phyloP scores from a whole-genome alignment of 768 basidiomycete genomes.

The Dioszegia aurantiaca region DNA sequence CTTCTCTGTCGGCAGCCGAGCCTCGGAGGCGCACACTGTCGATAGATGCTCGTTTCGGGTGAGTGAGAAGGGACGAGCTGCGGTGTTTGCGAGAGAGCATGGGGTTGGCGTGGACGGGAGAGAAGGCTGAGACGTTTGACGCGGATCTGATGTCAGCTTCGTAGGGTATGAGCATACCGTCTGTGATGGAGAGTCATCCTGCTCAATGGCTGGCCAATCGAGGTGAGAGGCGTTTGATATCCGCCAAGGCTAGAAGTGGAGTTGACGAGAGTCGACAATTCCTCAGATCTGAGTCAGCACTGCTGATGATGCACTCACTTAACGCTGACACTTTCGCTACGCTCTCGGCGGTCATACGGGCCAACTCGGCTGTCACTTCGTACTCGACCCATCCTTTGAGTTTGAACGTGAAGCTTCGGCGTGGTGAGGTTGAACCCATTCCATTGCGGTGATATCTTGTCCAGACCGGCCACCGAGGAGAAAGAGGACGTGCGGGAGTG shows the following conservation, averaged over 20 bases:
- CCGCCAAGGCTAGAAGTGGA: conserved; percentile 7
- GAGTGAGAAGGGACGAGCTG: conserved; percentile 17
- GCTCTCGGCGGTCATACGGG: conserved; percentile 27
- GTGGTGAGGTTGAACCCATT: conserved; percentile 4
- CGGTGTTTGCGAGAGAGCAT: conserved; percentile 25
- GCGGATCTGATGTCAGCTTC: conserved; percentile 8
- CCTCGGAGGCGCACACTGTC: conserved; percentile 16
- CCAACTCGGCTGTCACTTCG: conserved; percentile 23
- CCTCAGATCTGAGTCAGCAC: conserved; percentile 26
- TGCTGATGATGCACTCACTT: conserved; percentile 10
- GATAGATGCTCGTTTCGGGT: conserved; percentile 1
- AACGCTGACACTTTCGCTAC: conserved; percentile 27
- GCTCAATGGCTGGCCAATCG: conserved; percentile 10
- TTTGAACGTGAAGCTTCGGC: conserved; percentile 26
- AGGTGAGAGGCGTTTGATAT: conserved; percentile 2
- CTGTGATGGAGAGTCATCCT: conserved; percentile 31
- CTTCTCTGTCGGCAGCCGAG: conserved; percentile 22
- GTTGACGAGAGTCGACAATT: conserved; percentile 23
- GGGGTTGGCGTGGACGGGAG: conserved; percentile 14
- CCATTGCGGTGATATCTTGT: conserved; percentile 11
- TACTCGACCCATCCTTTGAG: conserved; percentile 18
- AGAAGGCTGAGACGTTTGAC: conserved; percentile 16
- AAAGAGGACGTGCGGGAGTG: conserved; percentile 25
- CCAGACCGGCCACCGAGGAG: conserved; percentile 20
- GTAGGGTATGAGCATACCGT: background rate